Base-by-base conservation (phyloP, 2,329 filamentous ascomycete genomes). In the Xylaria hypoxylon region DNA sequence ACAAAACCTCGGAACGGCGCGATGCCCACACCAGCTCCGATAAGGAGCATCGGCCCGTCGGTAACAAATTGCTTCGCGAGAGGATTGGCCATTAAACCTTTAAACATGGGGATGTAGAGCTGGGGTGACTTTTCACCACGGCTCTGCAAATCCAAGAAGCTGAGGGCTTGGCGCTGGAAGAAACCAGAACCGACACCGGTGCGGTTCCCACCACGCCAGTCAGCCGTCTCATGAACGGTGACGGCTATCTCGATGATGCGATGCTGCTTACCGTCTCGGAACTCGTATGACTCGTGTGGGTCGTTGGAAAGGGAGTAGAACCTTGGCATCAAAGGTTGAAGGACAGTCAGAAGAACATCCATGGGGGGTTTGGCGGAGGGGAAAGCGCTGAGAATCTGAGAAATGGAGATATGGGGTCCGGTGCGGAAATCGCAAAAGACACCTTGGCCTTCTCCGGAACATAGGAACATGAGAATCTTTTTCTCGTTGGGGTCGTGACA, bases 221-320 rank as follows among this genome's bases (percentile, higher is more conserved):
- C 90, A 35, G 88, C 83, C 2, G 90, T 89, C 79, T 97, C 93
- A 78, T 98, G 96, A 67, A 99, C 90, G 7, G 94, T 96, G 64
- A 99, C 96, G n/a, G 96, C 96, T 75, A 98, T 92, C 81, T 98
- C 96, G 74, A 99, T 90, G 66, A 98, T 82, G 33, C 94, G 92
- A 70, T 92, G 91, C 71, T 87, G 86, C 70, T 91, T 87, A 44
- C 88, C 87, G 69, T 91, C 91, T 68, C 89, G 87, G 24, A 89
- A 86, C 68, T 87, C 86, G 68, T 87, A 92, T 7, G 85, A 86
- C 72, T 96, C 89, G 70, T 96, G 92, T 0, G 96, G 96, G 75
- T 99, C 96, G 78, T 97, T 97, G 60, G 94, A 97, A 15, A 99
- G 89, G 3, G 95, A 98, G 83, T 99, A 99, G 84, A 99, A 99